Evolutionary conservation across 305 asterid species (phyloP), one percentile per base, ranked within the genome.

Genomic region (Ilex paraguariensis): DNA sequence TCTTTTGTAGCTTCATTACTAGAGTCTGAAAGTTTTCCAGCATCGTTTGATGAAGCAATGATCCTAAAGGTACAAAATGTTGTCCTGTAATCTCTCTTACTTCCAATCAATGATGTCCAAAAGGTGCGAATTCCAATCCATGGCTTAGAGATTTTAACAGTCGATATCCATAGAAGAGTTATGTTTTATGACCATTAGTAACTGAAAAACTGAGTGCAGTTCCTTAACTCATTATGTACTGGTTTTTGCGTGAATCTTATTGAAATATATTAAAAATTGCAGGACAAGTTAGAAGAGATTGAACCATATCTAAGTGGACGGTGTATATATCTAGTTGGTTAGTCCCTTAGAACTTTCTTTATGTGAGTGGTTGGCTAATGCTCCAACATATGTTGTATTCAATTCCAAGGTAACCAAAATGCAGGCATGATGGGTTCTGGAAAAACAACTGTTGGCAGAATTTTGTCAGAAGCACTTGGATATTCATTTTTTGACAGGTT

Each of bases 391-490:
- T 31, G 9, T 32, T 56, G 42, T 56, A 10, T 11, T 28, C 45
- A 8, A 56, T 12, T 54, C 3, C 3, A 15, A 6, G 15, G 12
- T 28, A n/a, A 3, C 9, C 8, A 56, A 28, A 16, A 75, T 69
- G 45, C 76, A 93, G 96, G 98, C 69, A 84, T 93, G 99, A 93
- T 93, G 97, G 99, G 97, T 65, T 93, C 96, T 33, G 99, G 99
- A 48, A 93, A 93, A 84, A 90, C 97, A 44, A 93, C 99, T 6
- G 90, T 93, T 36, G 99, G 97, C 64, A 77, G 77, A 70, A 82
- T 86, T 78, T 75, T 93, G 80, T 78, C 97, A 3, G 87, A 83
- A 72, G 80, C 86, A 66, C 91, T 93, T 62, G 87, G 78, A 60
- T 93, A 93, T 78, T 81, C 96, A 59, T 93, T 93, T 68, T 78